Percentiles rank a stretch among this genome's conserved stretches.
Conservation (phyloP, 1,284 basidiomycete species). For the Ustilago tritici region DNA sequence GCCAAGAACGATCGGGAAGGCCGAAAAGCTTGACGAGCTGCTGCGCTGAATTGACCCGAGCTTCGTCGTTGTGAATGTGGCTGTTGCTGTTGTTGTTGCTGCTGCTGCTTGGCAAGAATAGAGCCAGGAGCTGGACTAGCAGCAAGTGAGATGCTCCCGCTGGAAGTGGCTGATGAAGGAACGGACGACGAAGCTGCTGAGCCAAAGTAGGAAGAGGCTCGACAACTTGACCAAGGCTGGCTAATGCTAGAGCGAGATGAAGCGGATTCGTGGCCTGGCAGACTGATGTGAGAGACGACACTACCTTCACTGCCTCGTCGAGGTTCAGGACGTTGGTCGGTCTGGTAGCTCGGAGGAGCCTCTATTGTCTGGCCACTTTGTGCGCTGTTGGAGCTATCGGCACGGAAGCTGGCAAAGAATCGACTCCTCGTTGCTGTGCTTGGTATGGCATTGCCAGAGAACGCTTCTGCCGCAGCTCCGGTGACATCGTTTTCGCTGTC, state of each 20-base stretch:
- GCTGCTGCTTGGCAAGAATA: neutral
- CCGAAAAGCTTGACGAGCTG: slow-evolving; percentile 25
- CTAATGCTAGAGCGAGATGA: slow-evolving; percentile 12
- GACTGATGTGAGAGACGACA: slow-evolving; percentile 20
- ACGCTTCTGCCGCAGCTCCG: slow-evolving; percentile 37
- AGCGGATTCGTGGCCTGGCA: slow-evolving; percentile 11
- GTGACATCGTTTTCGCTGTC: slow-evolving; percentile 30
- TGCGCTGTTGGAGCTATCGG: slow-evolving; percentile 13
- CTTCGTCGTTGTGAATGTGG: slow-evolving; percentile 13
- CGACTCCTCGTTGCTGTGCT: slow-evolving; percentile 7
- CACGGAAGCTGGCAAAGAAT: slow-evolving; percentile 25
- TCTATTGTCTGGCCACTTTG: slow-evolving; percentile 1
- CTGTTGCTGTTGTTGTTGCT: slow-evolving; percentile 7
- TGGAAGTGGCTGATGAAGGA: slow-evolving; percentile 2
- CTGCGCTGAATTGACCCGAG: slow-evolving; percentile 30
- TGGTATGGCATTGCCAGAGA: slow-evolving; percentile 26
- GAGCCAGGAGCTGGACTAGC: slow-evolving; percentile 14
- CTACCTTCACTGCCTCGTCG: slow-evolving; percentile 40
- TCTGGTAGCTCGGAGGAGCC: slow-evolving; percentile 33
- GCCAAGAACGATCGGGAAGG: slow-evolving; percentile 37
- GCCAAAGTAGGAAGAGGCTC: slow-evolving; percentile 25
- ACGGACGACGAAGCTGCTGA: slow-evolving; percentile 8
- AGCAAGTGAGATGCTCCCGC: slow-evolving; percentile 12
- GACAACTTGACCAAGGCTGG: slow-evolving; percentile 13
- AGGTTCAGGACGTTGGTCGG: slow-evolving; percentile 4